These are phyloP conservation scores for Cymbidium sinense DNA, from an alignment of 106 monocot species.

Conservation along the genomic window DNA sequence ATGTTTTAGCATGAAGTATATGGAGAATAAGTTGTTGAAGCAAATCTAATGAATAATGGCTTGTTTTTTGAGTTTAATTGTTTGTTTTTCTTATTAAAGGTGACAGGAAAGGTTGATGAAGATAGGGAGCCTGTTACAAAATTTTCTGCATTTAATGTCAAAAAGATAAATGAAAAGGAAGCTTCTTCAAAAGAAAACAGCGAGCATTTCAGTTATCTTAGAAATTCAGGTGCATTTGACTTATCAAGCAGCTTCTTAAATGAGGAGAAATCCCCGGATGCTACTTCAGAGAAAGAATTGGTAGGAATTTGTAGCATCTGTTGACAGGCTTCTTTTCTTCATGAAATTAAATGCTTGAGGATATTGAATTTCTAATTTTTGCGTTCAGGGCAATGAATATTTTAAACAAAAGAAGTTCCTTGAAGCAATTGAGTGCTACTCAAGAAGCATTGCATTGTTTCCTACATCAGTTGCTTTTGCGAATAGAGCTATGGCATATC, in stretches of 20 bases:
- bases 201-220: conserved; percentile 19
- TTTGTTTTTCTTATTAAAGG: conserved; percentile 16
- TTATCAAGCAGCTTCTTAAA: conserved; percentile 18
- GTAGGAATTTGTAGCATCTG: conserved; percentile 21
- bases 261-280: conserved; percentile 60
- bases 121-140: conserved; percentile 17
- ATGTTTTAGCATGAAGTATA: not conserved
- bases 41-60: not conserved
- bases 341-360: not conserved
- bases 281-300: conserved; percentile 81
- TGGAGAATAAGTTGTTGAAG: not conserved
- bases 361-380: conserved; percentile 6
- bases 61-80: not conserved
- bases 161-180: conserved; percentile 14
- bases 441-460: conserved; percentile 81
- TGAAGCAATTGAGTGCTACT: conserved; percentile 95
- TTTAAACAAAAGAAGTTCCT: conserved; percentile 79
- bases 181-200: conserved; percentile 6
- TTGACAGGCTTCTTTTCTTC: not conserved
- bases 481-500: conserved; percentile 99
- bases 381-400: conserved; percentile 82
- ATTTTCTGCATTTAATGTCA: conserved; percentile 18
- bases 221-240: conserved; percentile 18
- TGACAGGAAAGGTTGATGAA: conserved; percentile 12
- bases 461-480: conserved; percentile 92